A percentile compares a stretch with the other conserved stretches of the same genome.
Evolutionary conservation across 257 asterid species (phyloP).

Genomic region (Eucommia ulmoides): DNA sequence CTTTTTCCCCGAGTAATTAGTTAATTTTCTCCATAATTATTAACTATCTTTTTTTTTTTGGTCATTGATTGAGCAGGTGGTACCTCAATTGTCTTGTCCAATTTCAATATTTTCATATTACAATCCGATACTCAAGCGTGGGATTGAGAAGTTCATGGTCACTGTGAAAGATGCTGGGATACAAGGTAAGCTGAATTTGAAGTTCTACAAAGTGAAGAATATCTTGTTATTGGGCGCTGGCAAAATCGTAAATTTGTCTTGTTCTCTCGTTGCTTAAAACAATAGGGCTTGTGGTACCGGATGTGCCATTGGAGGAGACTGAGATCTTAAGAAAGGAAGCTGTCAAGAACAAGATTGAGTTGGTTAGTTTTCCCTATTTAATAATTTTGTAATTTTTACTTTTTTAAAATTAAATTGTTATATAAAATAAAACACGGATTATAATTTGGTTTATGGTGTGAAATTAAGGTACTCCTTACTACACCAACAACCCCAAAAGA

Average conservation of each 20-base stretch:
- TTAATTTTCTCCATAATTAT: too few species aligned
- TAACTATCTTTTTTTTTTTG: too few species aligned
- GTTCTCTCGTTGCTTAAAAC: too few species aligned
- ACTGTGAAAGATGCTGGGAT: conserved; percentile 61
- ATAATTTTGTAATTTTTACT: background rate
- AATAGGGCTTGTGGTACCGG: conserved; percentile 90
- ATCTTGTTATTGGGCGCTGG: too few species aligned
- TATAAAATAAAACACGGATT: background rate
- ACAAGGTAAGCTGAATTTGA: conserved; percentile 40
- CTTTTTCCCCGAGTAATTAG: too few species aligned
- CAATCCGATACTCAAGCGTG: conserved; percentile 87
- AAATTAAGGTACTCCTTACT: conserved; percentile 63
- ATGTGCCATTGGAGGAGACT: conserved; percentile 86
- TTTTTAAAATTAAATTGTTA: background rate
- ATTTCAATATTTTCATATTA: conserved; percentile 71
- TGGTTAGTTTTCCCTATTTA: conserved; percentile 37
- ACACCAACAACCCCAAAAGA: conserved; percentile 75
- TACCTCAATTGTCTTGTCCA: conserved; percentile 82
- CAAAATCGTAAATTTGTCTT: too few species aligned
- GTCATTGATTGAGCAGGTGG: conserved; percentile 32
- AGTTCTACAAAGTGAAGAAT: too few species aligned
- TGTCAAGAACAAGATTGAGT: conserved; percentile 43
- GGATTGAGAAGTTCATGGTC: conserved; percentile 64
- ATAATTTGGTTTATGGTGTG: conserved; percentile 6
- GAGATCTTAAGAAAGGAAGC: conserved; percentile 78